These are phyloP conservation scores for Colletotrichum liriopes DNA, from an alignment of 2,329 filamentous ascomycete species.

Conservation along the genomic window DNA sequence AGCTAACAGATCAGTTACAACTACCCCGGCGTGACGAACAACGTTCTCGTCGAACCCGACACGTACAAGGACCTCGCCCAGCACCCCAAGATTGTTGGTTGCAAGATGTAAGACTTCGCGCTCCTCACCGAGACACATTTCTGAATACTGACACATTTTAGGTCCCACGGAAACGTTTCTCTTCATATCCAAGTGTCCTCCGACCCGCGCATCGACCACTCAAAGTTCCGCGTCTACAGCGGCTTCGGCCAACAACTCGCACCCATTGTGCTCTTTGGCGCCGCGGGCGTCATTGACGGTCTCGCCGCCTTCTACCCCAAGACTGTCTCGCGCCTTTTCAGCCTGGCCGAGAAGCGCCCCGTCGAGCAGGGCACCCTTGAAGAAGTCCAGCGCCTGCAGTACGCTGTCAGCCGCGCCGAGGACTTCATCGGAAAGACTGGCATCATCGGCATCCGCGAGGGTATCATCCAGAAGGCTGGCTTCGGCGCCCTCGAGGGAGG, in stretches of 20 bases:
- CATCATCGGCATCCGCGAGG: conserved; percentile 77
- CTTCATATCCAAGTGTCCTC: conserved; percentile 75
- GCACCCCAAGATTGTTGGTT: conserved; percentile 78
- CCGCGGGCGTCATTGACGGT: conserved; percentile 77
- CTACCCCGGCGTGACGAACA: conserved; percentile 77
- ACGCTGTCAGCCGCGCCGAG: conserved; percentile 72
- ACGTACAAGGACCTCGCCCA: conserved; percentile 71
- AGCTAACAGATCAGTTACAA: conserved; percentile 58
- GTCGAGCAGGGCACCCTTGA: conserved; percentile 61
- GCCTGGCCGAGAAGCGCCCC: conserved; percentile 56
- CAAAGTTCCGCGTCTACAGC: conserved; percentile 74
- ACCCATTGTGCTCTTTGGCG: conserved; percentile 74
- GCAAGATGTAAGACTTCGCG: conserved; percentile 65
- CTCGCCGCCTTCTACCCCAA: conserved; percentile 77
- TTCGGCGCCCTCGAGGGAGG: conserved; percentile 73
- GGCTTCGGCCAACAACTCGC: conserved; percentile 78
- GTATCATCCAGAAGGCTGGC: conserved; percentile 68
- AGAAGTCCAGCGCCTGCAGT: conserved; percentile 73
- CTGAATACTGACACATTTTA: background rate
- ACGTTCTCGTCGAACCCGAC: conserved; percentile 70
- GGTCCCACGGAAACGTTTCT: conserved; percentile 76
- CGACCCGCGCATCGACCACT: conserved; percentile 73
- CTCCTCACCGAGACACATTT: accelerated
- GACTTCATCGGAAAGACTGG: conserved; percentile 74
- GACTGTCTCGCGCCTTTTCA: conserved; percentile 71